A percentile compares a stretch with the other conserved stretches of the same genome.
Evolutionary conservation across 164 flowering plant genomes (phyloP).

Genomic region (Tinospora cordifolia): DNA sequence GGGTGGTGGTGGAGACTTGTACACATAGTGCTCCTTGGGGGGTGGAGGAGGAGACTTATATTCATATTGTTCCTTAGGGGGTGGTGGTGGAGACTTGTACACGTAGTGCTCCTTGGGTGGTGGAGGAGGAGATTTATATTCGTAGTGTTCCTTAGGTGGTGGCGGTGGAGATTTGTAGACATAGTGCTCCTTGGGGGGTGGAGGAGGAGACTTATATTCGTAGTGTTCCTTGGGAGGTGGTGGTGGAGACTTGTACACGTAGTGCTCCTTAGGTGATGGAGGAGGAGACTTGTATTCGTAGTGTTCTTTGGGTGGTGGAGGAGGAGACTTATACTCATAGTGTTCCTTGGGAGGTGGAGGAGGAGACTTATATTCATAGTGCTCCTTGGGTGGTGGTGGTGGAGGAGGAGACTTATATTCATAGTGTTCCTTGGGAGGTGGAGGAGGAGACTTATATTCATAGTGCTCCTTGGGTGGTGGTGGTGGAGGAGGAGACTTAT

Average conservation of each 20-base stretch:
- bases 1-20: conserved; percentile 4
- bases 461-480: neutral
- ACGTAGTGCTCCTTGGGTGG: neutral
- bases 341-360: conserved; percentile 15
- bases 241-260: conserved; percentile 1
- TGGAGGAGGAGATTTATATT: conserved; percentile 1
- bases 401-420: conserved; percentile 15
- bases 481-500: conserved; percentile 12
- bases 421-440: neutral
- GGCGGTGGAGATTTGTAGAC: conserved; percentile 7
- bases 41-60: conserved; percentile 17
- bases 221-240: conserved; percentile 9
- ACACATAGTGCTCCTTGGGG: neutral
- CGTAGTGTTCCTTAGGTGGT: conserved; percentile 7
- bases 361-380: conserved; percentile 14
- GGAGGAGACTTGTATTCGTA: neutral
- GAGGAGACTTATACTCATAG: conserved; percentile 8
- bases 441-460: conserved; percentile 11
- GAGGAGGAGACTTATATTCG: conserved; percentile 15
- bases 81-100: neutral
- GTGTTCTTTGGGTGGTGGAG: conserved; percentile 8
- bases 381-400: conserved; percentile 12
- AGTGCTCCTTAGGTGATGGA: too few relatives aligned
- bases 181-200: conserved; percentile 11
- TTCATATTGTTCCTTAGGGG: conserved; percentile 3